Conservation (phyloP, 2,329 filamentous ascomycete genomes). For the Phyllosticta citriasiana region DNA sequence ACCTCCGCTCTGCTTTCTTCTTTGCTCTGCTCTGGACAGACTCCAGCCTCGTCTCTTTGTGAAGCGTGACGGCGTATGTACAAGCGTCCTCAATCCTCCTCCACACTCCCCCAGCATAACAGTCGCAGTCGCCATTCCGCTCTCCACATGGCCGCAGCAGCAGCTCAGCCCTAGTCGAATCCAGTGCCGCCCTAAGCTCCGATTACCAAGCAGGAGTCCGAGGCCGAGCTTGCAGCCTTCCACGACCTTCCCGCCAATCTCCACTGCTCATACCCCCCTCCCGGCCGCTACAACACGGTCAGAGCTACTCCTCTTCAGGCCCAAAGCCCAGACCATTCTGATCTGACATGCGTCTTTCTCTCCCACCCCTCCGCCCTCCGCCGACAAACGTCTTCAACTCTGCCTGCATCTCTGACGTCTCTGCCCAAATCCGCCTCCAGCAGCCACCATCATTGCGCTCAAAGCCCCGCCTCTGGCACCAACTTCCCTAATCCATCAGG, state of each 20-base stretch:
- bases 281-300: constrained; percentile 1
- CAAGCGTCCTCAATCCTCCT: too few species aligned
- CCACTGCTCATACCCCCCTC: not conserved
- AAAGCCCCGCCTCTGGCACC: not conserved
- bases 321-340: constrained; percentile 8
- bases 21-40: too few species aligned
- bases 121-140: not conserved
- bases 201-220: constrained; percentile 1
- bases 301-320: constrained; percentile 8
- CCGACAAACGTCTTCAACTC: not conserved
- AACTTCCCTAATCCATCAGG: not conserved
- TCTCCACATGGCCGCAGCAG: not conserved
- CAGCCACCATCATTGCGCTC: not conserved
- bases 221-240: constrained; percentile 1
- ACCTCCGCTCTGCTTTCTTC: too few species aligned
- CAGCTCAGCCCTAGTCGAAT: constrained; percentile 1
- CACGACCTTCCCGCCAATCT: constrained; percentile 8
- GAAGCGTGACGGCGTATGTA: too few species aligned
- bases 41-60: too few species aligned
- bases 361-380: not conserved
- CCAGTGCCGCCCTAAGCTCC: not conserved
- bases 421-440: not conserved
- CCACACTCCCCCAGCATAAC: too few species aligned
- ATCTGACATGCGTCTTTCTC: constrained; percentile 8
- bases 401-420: not conserved